Evolutionary conservation across 257 asterid species (phyloP), one percentile per base, ranked within the genome.

Genomic region (Forsythia suspensa): DNA sequence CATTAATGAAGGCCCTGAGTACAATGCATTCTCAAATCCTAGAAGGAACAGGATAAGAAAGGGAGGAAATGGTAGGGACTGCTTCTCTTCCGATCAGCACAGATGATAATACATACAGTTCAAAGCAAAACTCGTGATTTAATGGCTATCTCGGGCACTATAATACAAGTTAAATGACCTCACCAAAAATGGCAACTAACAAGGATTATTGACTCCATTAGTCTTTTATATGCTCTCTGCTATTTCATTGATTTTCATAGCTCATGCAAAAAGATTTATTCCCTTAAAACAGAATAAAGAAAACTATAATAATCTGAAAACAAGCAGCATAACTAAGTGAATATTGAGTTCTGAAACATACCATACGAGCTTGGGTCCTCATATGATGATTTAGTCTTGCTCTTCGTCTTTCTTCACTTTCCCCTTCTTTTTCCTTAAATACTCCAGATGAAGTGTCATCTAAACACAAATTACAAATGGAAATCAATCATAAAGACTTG

Each of bases 361-460:
- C 99, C 97, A 95, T 89, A 81, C 98, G 96, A 57, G 80, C 91
- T 77, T 91, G 92, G 71, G 80, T 91, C 83, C 89, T 88, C 85
- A 86, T 83, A 80, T 89, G 85, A 61, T 92, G 91, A 57, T 81
- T 90, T 61, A 87, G 84, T 87, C 99, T 88, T 69, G 97, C 94
- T 80, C 81, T 85, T 80, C 99, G 87, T 82, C 98, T 85, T 77
- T 93, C 99, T 66, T 80, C 90, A 80, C 92, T 89, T 84, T 95
- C 98, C 70, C 90, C 97, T 70, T 89, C 93, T 70, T 89, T 79
- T 85, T 92, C 98, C 51, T 85, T 85, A 80, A 95, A 95, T 86
- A 80, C 91, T 44, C 78, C 97, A 71, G 92, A 88, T 73, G 94
- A 90, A 71, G 94, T 74, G 61, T 87, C 76, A 77, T 92, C 98